Base-by-base conservation (phyloP, 352 stramenopile genomes). In the Globisporangium acanthophoron region DNA sequence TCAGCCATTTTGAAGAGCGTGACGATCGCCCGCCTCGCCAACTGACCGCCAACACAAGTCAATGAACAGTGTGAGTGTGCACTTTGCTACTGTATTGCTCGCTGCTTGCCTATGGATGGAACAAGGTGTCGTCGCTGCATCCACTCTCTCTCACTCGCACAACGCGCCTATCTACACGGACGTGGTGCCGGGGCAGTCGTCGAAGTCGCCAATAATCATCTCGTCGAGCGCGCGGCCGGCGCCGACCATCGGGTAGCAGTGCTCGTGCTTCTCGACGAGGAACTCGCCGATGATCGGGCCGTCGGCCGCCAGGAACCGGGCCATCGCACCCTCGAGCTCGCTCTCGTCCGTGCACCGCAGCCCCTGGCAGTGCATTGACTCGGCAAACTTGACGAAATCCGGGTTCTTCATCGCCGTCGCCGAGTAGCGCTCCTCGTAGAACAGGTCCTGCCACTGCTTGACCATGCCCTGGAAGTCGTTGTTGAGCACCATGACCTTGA, bases 401-500 rank as follows among this genome's bases (percentile, higher is more conserved):
- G 95, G 95, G 74, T 97, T 98, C 63, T 86, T 92, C 88, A 97
- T 96, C 54, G 78, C 66, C 20, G 88, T 96, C 29, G 73, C 74
- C 54, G 89, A 95, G 72, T 97, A 97, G 40, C 94, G 88, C 70
- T 97, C 83, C 47, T 98, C 87, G 74, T 98, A 97, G 69, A 98
- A 98, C 59, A 98, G 78, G 59, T 96, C 87, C 72, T 98, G 94
- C 95, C 95, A 98, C 71, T 98, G 96, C 80, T 98, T 97, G 54
- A 98, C 95, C 95, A 98, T 98, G 68, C 96, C 96, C 79, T 98
- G 95, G 65, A 92, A 96, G 67, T 98, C 84, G 70, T 98, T 98
- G 70, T 98, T 97, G 31, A 98, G 74, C 62, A 98, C 79, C 52
- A 98, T 70, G 56, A 98, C 88, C 73, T 98, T 98, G 21, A 98